Evolutionary conservation across 108 stramenopile species (phyloP), one percentile per base, ranked within the genome.

Genomic region (Seminavis robusta): DNA sequence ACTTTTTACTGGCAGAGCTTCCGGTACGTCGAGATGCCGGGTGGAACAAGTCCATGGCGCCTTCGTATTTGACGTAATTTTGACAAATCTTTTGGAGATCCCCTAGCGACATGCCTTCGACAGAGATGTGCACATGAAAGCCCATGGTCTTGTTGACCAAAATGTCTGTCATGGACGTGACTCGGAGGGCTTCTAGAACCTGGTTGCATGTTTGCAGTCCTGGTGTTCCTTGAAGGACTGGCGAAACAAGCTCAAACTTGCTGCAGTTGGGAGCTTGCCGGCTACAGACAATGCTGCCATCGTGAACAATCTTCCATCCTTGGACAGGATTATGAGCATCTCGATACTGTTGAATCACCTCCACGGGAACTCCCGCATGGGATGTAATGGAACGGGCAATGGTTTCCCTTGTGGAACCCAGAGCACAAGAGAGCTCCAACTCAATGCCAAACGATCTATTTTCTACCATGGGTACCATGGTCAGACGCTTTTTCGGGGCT

Each of bases 11-110:
- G 32, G 61, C 63, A 4, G 8, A 11, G 47, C 67, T 69, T 30
- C 71, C 61, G 25, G 55, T 48, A 19, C 75, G 69, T 33, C 80
- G 64, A 30, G 80, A 81, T 3, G 62, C 49, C 0, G 80, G 73
- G 71, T 82, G 65, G 56, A 86, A 67, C 2, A 69, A 51, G 54
- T 86, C 80, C 21, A 86, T 71, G 13, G 55, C 75, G 13, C 64
- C 74, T 62, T 86, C 85, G 37, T 78, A 83, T 47, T 80, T 80
- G 56, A 86, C 53, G 48, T 68, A 82, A 39, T 83, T 79, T 36
- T 78, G 76, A 52, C 85, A 86, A 9, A 86, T 39, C 37, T 83
- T 80, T 52, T 74, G 50, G 3, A 83, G 52, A 50, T 80, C 59
- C 17, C 47, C 33, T 11, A 67, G 16, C 27, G 61, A 40, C 15